phyloP scores from a whole-genome alignment of 345 rosid species.

The Salix arbutifolia region DNA sequence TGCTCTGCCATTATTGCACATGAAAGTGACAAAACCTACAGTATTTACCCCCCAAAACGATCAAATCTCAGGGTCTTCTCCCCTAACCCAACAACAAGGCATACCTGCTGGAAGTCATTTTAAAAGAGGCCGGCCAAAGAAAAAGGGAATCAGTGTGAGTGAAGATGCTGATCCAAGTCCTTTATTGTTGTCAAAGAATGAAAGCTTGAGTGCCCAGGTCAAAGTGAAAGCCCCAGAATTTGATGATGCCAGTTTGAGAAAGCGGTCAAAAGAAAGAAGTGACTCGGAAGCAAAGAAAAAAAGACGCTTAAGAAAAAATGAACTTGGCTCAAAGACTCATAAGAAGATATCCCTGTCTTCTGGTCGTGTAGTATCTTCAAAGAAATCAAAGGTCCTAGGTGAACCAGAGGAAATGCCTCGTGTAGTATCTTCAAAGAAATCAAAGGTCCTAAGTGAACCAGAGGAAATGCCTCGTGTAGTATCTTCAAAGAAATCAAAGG shows the following conservation, averaged over 20 bases:
- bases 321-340: conserved; percentile 21
- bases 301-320: conserved; percentile 22
- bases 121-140: conserved; percentile 34
- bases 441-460: conserved; percentile 13
- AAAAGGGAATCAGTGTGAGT: conserved; percentile 21
- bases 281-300: conserved; percentile 23
- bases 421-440: conserved; percentile 25
- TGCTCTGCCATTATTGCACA: conserved; percentile 11
- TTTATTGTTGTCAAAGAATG: conserved; percentile 9
- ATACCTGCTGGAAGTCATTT: conserved; percentile 22
- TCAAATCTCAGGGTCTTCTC: conserved; percentile 5
- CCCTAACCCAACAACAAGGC: conserved; percentile 13
- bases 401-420: not conserved
- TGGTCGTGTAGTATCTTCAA: conserved; percentile 15
- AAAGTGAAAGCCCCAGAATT: conserved; percentile 15
- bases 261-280: conserved; percentile 22
- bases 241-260: conserved; percentile 18
- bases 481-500: conserved; percentile 24
- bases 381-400: conserved; percentile 19
- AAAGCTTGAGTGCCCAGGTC: conserved; percentile 13
- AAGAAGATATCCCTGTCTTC: conserved; percentile 8
- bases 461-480: not conserved
- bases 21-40: not conserved
- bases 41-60: not conserved
- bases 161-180: conserved; percentile 38